phyloP scores from a whole-genome alignment of 495 filamentous ascomycete genomes.

The Penicillium herquei region DNA sequence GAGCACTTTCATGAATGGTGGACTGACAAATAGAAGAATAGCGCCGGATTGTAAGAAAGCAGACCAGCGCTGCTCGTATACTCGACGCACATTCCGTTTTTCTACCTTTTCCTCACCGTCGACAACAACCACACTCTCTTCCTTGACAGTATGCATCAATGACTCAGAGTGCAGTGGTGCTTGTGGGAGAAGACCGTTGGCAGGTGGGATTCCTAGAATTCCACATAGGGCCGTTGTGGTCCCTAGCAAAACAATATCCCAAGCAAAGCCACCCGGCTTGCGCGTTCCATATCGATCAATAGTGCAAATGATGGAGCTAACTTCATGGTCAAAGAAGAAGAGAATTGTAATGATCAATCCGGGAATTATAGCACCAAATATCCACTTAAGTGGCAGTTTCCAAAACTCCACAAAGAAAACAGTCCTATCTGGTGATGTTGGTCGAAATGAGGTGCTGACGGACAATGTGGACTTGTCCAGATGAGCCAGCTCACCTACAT shows the following conservation, averaged over 20 bases:
- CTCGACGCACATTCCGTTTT: conserved; percentile 41
- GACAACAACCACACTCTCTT: conserved; percentile 34
- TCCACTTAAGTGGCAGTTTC: conserved; percentile 60
- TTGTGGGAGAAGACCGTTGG: conserved; percentile 69
- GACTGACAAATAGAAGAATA: conserved; percentile 61
- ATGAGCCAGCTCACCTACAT: conserved; percentile 60
- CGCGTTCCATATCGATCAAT: conserved; percentile 63
- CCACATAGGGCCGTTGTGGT: conserved; percentile 67
- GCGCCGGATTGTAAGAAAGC: conserved; percentile 60
- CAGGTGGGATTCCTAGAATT: conserved; percentile 66
- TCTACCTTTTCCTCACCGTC: conserved; percentile 42
- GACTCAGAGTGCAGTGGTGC: conserved; percentile 69
- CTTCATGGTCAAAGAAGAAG: conserved; percentile 75
- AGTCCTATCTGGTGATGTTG: conserved; percentile 55
- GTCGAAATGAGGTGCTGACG: conserved; percentile 57
- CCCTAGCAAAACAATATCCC: conserved; percentile 69
- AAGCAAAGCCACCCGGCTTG: conserved; percentile 68
- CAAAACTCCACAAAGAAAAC: conserved; percentile 68
- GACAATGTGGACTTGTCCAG: conserved; percentile 63
- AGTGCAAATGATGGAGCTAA: conserved; percentile 74
- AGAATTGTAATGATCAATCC: conserved; percentile 67
- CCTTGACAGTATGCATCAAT: conserved; percentile 55
- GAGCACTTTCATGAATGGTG: conserved; percentile 67
- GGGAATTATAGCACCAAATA: conserved; percentile 63
- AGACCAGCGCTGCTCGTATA: conserved; percentile 71